Percentiles rank a stretch among this genome's conserved stretches.
These are phyloP conservation scores for Allantophomopsis lycopodina DNA, from an alignment of 2,329 filamentous ascomycete species.

Conservation along the genomic window DNA sequence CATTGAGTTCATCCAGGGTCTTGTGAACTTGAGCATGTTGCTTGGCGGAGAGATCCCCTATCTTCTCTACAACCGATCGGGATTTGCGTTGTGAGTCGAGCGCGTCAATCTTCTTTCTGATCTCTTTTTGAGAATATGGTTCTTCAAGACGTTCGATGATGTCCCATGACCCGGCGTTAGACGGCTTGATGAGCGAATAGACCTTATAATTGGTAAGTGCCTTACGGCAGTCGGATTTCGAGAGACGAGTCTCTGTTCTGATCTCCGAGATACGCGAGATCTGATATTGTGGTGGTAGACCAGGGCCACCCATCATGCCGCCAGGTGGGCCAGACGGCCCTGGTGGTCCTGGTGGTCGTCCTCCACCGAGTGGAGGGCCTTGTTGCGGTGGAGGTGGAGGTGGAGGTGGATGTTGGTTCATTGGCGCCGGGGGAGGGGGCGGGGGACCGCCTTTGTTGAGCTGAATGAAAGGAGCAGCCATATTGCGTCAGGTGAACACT, in stretches of 20 bases:
- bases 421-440: too few relatives aligned
- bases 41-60: constrained; percentile 9
- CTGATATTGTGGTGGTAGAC: background rate
- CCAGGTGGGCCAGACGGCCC: too few relatives aligned
- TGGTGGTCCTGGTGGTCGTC: background rate
- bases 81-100: constrained; percentile 7
- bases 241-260: constrained; percentile 6
- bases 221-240: constrained; percentile 11
- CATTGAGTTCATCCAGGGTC: constrained; percentile 13
- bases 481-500: too few relatives aligned
- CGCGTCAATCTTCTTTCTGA: constrained; percentile 12
- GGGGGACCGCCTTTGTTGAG: too few relatives aligned
- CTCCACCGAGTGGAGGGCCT: background rate
- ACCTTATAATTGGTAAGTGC: constrained; percentile 12
- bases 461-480: too few relatives aligned
- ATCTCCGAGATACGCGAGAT: constrained; percentile 9
- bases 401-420: too few relatives aligned
- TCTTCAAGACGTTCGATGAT: constrained; percentile 12
- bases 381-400: background rate
- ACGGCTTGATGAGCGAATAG: constrained; percentile 11
- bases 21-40: constrained; percentile 15
- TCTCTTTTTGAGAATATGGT: constrained; percentile 12
- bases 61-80: constrained; percentile 14
- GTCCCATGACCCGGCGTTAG: constrained; percentile 11
- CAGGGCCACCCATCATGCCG: background rate